Evolutionary conservation across 768 basidiomycete species (phyloP), one percentile per base, ranked within the genome.

Genomic region (Rubroboletus pulcherrimus): DNA sequence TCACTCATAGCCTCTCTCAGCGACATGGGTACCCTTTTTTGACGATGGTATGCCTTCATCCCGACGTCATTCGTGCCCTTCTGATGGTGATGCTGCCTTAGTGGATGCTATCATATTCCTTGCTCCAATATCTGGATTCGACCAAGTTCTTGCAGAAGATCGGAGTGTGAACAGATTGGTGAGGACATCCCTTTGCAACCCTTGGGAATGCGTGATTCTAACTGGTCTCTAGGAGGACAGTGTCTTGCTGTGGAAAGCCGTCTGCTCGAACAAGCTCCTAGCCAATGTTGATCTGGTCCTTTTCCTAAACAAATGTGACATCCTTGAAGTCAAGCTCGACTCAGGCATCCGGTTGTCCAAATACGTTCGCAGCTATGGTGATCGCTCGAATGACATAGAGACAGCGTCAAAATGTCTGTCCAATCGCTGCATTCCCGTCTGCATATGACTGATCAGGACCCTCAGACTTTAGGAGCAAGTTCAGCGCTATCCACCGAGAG

Each of bases 231-330:
- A 90, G 88, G 85, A 89, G 67, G 90, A 92, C 63, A 87, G 87
- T 6, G 82, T 89, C 51, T 75, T 84, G 43, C 74, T 92, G 10
- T 92, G 89, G 89, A 84, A 82, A 51, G 77, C 80, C 15, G 80
- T 92, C 19, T 86, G 85, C 59, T 79, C 81, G 30, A 90, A 90
- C 72, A 82, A 78, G 62, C 79, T 91, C 26, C 77, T 92, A 5
- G 82, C 81, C 42, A 75, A 80, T 43, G 87, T 90, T 31, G 86
- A 88, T 60, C 75, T 91, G 34, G 85, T 91, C 56, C 76, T 91
- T 44, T 92, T 91, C 75, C 75, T 92, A 50, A 92, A 91, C 73
- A 92, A 92, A 67, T 85, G 85, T 56, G 89, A 91, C 63, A 86
- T 91, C 56, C 72, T 91, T 51, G 81, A 80, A 56, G 62, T 76